Evolutionary conservation across 148 eudicot genomes (phyloP).

Genomic region (Vaccinium corymbosum): DNA sequence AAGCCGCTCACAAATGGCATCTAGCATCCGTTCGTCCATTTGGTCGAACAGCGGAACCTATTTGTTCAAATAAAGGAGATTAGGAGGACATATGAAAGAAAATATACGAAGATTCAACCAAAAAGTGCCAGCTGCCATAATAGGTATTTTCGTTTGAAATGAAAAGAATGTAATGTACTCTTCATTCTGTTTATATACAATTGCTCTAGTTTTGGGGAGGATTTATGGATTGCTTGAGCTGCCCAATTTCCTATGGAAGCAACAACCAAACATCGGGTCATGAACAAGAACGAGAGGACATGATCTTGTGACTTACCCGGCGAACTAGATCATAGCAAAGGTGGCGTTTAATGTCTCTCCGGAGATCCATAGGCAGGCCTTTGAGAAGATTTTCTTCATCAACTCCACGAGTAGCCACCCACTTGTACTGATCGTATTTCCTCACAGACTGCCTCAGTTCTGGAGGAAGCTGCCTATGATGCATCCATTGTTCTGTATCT

Average conservation of each 20-base stretch:
- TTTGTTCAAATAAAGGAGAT: neutral
- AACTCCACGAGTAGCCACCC: constrained; percentile 79
- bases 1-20: constrained; percentile 81
- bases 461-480: constrained; percentile 73
- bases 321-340: constrained; percentile 83
- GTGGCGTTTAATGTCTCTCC: constrained; percentile 84
- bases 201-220: neutral
- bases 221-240: neutral
- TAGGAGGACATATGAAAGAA: too few relatives aligned
- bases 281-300: neutral
- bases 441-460: constrained; percentile 58
- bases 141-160: too few relatives aligned
- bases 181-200: neutral
- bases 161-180: too few relatives aligned
- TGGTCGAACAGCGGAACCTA: constrained; percentile 82
- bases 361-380: constrained; percentile 73
- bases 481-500: constrained; percentile 94
- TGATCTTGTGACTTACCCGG: constrained; percentile 41
- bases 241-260: neutral
- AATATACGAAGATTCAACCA: too few relatives aligned
- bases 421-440: constrained; percentile 73
- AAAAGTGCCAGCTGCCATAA: too few relatives aligned
- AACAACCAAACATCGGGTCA: neutral
- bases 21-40: constrained; percentile 79
- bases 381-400: constrained; percentile 68